These are phyloP conservation scores for Hanseniaspora clermontiae DNA, from an alignment of 805 yeast species.

Conservation along the genomic window DNA sequence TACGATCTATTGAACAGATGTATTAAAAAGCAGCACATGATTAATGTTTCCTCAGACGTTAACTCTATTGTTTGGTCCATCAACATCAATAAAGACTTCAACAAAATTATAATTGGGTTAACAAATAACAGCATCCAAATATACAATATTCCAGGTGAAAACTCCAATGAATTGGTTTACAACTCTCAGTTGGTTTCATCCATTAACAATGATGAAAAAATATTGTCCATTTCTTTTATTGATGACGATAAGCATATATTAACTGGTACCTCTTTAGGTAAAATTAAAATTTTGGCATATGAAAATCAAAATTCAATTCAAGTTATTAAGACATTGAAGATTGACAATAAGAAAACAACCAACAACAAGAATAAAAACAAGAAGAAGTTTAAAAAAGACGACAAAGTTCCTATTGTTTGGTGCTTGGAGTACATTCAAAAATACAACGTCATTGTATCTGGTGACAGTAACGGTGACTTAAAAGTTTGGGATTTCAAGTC, in stretches of 20 bases:
- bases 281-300: slow-evolving; percentile 68
- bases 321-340: slow-evolving; percentile 73
- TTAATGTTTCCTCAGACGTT: slow-evolving; percentile 44
- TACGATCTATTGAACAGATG: slow-evolving; percentile 77
- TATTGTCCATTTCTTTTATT: slow-evolving; percentile 63
- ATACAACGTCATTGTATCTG: slow-evolving; percentile 70
- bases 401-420: slow-evolving; percentile 88
- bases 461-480: slow-evolving; percentile 90
- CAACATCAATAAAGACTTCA: slow-evolving; percentile 47
- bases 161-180: slow-evolving; percentile 49
- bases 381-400: slow-evolving; percentile 42
- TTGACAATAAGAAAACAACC: slow-evolving; percentile 36
- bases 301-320: slow-evolving; percentile 39
- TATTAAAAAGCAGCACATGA: slow-evolving; percentile 65
- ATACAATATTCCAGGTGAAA: slow-evolving; percentile 73
- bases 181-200: slow-evolving; percentile 61
- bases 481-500: slow-evolving; percentile 83
- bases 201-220: slow-evolving; percentile 62
- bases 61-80: slow-evolving; percentile 71
- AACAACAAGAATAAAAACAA: neutral
- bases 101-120: slow-evolving; percentile 75
- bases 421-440: slow-evolving; percentile 51
- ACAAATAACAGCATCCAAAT: slow-evolving; percentile 87
- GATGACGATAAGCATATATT: slow-evolving; percentile 48
- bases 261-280: slow-evolving; percentile 95